Conservation (phyloP, 805 yeast species). For the Candida krabiensis region DNA sequence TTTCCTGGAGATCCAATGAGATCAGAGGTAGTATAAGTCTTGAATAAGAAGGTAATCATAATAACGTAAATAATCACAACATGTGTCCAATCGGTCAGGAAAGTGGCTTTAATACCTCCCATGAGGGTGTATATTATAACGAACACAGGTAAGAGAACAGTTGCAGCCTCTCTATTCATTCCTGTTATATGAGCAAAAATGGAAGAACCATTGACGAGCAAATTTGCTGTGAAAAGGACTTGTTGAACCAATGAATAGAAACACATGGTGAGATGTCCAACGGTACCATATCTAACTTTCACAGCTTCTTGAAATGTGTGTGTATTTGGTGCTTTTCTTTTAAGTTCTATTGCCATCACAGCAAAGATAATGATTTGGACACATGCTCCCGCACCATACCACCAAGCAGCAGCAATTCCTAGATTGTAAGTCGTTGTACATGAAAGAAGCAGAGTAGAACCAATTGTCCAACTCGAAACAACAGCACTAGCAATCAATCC, state of each 20-base stretch:
- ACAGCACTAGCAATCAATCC: slow-evolving; percentile 39
- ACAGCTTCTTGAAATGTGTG: slow-evolving; percentile 38
- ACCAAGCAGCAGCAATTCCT: slow-evolving; percentile 38
- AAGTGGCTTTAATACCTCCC: slow-evolving; percentile 43
- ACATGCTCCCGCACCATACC: slow-evolving; percentile 36
- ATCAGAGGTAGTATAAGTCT: slow-evolving; percentile 31
- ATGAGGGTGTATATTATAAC: slow-evolving; percentile 38
- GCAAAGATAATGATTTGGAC: slow-evolving; percentile 35
- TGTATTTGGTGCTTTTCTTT: slow-evolving; percentile 36
- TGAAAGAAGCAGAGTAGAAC: slow-evolving; percentile 31
- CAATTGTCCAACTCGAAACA: slow-evolving; percentile 39
- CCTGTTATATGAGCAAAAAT: slow-evolving; percentile 35
- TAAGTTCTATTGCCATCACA: slow-evolving; percentile 33
- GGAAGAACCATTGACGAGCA: slow-evolving; percentile 36
- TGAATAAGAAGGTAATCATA: slow-evolving; percentile 30
- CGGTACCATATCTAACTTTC: slow-evolving; percentile 32
- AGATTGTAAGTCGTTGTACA: slow-evolving; percentile 32
- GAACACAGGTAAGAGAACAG: slow-evolving; percentile 36
- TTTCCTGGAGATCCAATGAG: slow-evolving; percentile 36
- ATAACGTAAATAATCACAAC: slow-evolving; percentile 36
- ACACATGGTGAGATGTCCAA: slow-evolving; percentile 29
- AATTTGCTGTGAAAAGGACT: slow-evolving; percentile 32
- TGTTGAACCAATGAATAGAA: slow-evolving; percentile 29
- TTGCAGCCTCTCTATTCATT: slow-evolving; percentile 34
- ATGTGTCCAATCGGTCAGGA: slow-evolving; percentile 40